Conservation (phyloP, 2,329 filamentous ascomycete genomes). For the Claviceps pazoutovae region DNA sequence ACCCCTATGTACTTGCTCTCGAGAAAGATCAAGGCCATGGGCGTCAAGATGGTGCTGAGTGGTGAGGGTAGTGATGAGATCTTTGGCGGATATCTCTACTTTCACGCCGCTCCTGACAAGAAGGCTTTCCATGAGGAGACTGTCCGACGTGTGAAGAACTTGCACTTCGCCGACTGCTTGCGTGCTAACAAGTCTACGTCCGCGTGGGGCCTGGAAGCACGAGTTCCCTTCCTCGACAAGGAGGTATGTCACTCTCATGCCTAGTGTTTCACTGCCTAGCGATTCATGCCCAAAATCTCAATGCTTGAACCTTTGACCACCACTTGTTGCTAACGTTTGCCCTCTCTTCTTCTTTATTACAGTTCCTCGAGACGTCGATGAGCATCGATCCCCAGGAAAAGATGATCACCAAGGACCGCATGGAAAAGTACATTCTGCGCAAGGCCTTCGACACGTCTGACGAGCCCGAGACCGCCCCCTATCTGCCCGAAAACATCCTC, state of each 20-base stretch:
- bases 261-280: too few species aligned
- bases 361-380: slow-evolving; percentile 89
- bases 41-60: slow-evolving; percentile 97
- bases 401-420: slow-evolving; percentile 78
- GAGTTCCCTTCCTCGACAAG: slow-evolving; percentile 96
- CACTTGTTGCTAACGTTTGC: not conserved
- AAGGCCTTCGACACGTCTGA: slow-evolving; percentile 93
- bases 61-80: slow-evolving; percentile 97
- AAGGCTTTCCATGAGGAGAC: slow-evolving; percentile 93
- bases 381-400: slow-evolving; percentile 89
- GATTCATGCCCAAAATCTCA: too few species aligned
- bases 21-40: slow-evolving; percentile 98
- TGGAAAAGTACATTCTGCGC: slow-evolving; percentile 96
- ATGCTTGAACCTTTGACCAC: not conserved
- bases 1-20: slow-evolving; percentile 97
- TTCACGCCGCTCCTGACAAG: slow-evolving; percentile 85
- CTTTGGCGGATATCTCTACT: slow-evolving; percentile 97
- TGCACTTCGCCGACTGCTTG: slow-evolving; percentile 91
- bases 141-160: slow-evolving; percentile 85
- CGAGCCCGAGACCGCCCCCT: slow-evolving; percentile 66
- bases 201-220: slow-evolving; percentile 94
- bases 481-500: slow-evolving; percentile 90
- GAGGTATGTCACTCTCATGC: slow-evolving; percentile 33
- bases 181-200: slow-evolving; percentile 98
- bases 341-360: not conserved